Evolutionary conservation across 2,329 filamentous ascomycete genomes (phyloP), one percentile per base, ranked within the genome.

Genomic region (Cytospora paraplurivora): DNA sequence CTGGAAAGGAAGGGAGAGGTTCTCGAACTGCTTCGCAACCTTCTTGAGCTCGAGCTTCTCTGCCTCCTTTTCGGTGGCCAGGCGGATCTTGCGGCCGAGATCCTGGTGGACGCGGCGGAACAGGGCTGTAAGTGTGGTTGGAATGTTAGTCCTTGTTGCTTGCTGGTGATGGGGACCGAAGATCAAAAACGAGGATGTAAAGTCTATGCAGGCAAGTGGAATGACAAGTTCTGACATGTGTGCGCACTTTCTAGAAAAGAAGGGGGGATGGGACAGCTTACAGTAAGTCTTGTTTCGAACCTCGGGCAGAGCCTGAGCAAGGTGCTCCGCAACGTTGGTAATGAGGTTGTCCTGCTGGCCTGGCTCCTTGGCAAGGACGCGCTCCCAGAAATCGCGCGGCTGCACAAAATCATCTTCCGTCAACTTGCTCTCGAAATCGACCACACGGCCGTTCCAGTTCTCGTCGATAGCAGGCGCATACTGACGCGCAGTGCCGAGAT

Each of bases 311-410:
- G 63, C 73, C 15, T 56, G 59, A 15, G 63, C 63, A 6, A 74
- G 21, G 53, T 66, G 69, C 7, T 19, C 59, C 15, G 67, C 70
- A 7, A 75, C 62, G 56, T 76, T 76, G 8, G 59, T 67, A 44
- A 75, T 67, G 17, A 72, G 54, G 41, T 71, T 63, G 7, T 75
- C 73, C 62, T 76, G 73, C 47, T 76, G 73, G 6, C 74, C 74
- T 1, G 69, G 67, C 4, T 74, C 69, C 7, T 69, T 68, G 6
- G 71, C 71, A 47, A 76, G 61, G 7, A 76, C 67, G 7, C 15
- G n/a, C 59, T 59, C 34, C 62, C 65, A 68, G 15, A 68, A 59
- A 4, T 34, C 60, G 12, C 55, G 49, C 3, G 66, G 52, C 50
- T 68, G 66, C 41, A 56, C 60, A 19, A 62, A 67, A 52, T 68